Base-by-base conservation (phyloP, 108 stramenopile genomes). In the Cylindrotheca fusiformis region DNA sequence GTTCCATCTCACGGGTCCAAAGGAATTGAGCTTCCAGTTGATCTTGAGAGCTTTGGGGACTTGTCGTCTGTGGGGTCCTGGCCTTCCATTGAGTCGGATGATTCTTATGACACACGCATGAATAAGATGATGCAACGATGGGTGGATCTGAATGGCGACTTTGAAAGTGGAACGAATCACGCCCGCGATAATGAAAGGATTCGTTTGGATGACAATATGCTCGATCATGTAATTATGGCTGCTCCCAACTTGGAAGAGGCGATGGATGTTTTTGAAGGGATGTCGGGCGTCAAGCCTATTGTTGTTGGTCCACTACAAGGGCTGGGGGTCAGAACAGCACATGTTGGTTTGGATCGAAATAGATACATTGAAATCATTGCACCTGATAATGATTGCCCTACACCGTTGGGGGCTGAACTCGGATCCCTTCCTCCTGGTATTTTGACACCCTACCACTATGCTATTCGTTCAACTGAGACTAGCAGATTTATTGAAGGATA, bases 61-160 rank as follows among this genome's bases (percentile, higher is more conserved):
- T 18, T 68, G 19, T 68, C 67, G 28, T 68, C 67, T 3, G 48
- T 68, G 2, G 67, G 58, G 4, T 68, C 67, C 4, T 58, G 58
- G 58, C 58, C 58, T 8, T 68, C 67, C 22, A 59, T 59, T 32
- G 67, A 58, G 19, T 68, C 67, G 17, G 23, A 68, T 18, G 67
- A 68, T 48, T 59, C 67, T 27, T 59, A 58, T 36, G 58, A 68
- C 32, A 68, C 67, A 1, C 36, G 58, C 21, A 59, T 68, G 67
- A 59, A 68, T 55, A 68, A 68, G 23, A 68, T 68, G 67, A 59
- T 68, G 58, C 57, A 68, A 36, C 57, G 58, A 59, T 68, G 67
- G 67, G 59, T 59, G 67, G 67, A 58, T 45, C 12, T 68, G 1
- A 32, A 68, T 59, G 67, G 51, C 26, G 58, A n/a, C 8, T 33